Conservation (phyloP, 495 filamentous ascomycete species). For the Copromyces sp. region DNA sequence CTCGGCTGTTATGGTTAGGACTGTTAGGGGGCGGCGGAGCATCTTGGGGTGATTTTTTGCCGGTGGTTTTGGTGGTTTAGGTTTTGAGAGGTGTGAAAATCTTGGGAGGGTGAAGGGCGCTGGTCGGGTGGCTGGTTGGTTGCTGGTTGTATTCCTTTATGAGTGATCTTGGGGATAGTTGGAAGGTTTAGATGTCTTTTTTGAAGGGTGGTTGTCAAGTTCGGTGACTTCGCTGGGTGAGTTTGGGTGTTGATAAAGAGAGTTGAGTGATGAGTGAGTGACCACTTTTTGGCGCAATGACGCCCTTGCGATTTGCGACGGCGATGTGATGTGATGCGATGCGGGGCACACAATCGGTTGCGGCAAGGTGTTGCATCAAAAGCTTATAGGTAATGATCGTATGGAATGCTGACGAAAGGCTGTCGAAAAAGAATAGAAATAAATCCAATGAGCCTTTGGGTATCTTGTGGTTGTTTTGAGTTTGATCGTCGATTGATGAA, state of each 20-base stretch:
- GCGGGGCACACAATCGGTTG: neutral
- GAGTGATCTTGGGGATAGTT: too few species aligned
- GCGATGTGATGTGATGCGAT: neutral
- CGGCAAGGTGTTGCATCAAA: neutral
- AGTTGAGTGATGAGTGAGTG: neutral
- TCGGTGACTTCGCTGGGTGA: neutral
- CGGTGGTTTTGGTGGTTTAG: neutral
- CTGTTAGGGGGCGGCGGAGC: slow-evolving; percentile 74
- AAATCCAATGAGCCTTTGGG: neutral
- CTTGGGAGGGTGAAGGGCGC: neutral
- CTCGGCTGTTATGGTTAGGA: slow-evolving; percentile 66
- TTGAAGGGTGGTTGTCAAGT: neutral
- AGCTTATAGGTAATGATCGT: neutral
- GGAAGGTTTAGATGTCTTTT: neutral
- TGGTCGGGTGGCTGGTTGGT: neutral
- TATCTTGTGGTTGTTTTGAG: neutral
- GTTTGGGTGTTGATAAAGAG: neutral
- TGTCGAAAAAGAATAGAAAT: neutral
- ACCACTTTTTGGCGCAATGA: neutral
- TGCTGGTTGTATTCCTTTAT: neutral
- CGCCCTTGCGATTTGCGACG: neutral
- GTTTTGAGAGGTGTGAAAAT: too few species aligned
- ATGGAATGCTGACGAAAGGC: neutral
- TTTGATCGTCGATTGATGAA: neutral
- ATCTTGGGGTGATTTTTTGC: slow-evolving; percentile 35